Conservation (phyloP, 1,139 yeast species). For the Scheffersomyces illinoinensis region DNA sequence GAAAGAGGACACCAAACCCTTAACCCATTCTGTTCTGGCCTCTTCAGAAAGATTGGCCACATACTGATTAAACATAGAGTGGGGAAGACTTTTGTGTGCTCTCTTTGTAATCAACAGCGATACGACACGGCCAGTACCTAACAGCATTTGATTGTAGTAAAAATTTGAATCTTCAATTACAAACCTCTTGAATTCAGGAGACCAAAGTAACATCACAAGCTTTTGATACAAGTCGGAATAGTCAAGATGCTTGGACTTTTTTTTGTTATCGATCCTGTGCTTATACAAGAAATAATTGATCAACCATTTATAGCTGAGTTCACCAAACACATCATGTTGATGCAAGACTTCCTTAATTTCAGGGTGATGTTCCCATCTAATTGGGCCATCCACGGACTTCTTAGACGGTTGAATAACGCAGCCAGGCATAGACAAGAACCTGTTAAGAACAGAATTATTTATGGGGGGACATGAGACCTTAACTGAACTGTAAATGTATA, state of each 20-base stretch:
- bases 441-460: neutral
- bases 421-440: neutral
- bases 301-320: slow-evolving; percentile 5
- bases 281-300: slow-evolving; percentile 4
- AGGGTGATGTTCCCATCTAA: slow-evolving; percentile 1
- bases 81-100: neutral
- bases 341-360: neutral
- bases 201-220: neutral
- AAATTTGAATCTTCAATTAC: neutral
- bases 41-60: neutral
- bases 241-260: neutral
- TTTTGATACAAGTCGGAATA: neutral
- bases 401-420: neutral
- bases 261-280: slow-evolving; percentile 1
- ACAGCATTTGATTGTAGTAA: neutral
- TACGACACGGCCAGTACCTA: neutral
- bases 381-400: neutral
- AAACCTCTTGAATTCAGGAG: neutral
- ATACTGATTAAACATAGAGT: neutral
- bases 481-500: neutral
- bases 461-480: neutral
- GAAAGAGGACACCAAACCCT: neutral
- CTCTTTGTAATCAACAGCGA: neutral
- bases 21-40: neutral
- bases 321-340: slow-evolving; percentile 5